Base-by-base conservation (phyloP, 352 stramenopile species). In the Phytophthora crassamura region DNA sequence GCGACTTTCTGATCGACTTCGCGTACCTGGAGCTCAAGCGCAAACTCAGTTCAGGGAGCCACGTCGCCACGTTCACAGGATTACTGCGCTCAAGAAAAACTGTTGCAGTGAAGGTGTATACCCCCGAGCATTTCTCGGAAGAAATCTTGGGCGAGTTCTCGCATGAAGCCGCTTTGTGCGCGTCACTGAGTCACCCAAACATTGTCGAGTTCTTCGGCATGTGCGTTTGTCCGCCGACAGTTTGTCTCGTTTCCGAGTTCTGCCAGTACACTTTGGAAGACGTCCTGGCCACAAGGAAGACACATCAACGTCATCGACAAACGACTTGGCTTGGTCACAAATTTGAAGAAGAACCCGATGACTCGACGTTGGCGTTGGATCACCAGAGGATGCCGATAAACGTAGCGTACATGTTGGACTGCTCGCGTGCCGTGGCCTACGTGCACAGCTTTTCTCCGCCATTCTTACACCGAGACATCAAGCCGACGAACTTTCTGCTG, bases 1-100 rank as follows among this genome's bases (percentile, higher is more conserved):
- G 80, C 41, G 81, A 86, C 33, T 81, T 76, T 38, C 61, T 89
- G 16, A 83, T 89, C 25, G 80, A 89, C 54, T 89, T 89, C 53
- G 67, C 80, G 4, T 64, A 86, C 50, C 40, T 86, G 0, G 62
- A 87, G 16, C 45, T 89, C 14, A 77, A 77, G 46, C 41, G 64
- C 9, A 69, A 72, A 14, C 78, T 88, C 48, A 67, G 77, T 10
- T 59, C 64, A 5, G 76, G 62, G 4, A 48, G 54, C 0, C 68
- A 64, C 16, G 54, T 61, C 2, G 42, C 67, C 32, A 67, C 81
- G 25, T 88, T 82, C 48, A 64, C 52, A n/a, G 80, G 80, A 1
- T 28, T 73, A 5, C 30, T 89, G 22, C 55, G 75, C 20, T 73
- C 71, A 3, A 74, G 15, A 0, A 51, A 64, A n/a, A 62, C 45